Base-by-base conservation (phyloP, 2,329 filamentous ascomycete species). In the Pestalotiopsis sp. region DNA sequence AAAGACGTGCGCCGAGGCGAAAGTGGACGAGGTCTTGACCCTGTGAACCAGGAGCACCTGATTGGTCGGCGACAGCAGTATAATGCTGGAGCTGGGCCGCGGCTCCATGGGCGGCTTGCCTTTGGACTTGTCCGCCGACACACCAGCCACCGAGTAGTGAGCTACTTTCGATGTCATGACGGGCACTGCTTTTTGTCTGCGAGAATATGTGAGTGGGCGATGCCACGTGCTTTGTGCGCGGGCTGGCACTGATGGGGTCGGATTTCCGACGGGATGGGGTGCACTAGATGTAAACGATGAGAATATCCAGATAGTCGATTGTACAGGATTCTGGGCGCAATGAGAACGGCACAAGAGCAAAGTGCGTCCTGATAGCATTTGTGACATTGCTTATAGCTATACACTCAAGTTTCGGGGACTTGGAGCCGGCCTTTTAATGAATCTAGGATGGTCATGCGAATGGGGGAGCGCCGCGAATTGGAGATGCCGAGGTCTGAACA, bases 1-100 rank as follows among this genome's bases (percentile, higher is more conserved):
- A 74, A 99, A 99, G 70, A 99, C 96, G 77, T 98, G 94, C 0
- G 95, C 96, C 0, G 94, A 95, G 4, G 95, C 89, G 76, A 98
- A 98, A 2, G 94, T 92, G 1, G 89, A 90, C 0, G 94, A 96
- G 1, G 92, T 94, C 72, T 91, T 87, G 2, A 97, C 94, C 71
- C 96, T 91, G 79, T 94, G 94, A 9, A 98, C 89, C 20, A 98
- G 89, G 0, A 99, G 87, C 61, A 98, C 89, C 78, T 97, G 90
- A 79, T 98, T 98, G 65, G 87, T 85, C 0, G 94, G 92, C 0
- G 96, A 98, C 62, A 99, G 84, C 14, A 98, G 86, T 41, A 98
- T 84, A 61, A 98, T 90, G 73, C 94, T 97, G 69, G 77, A 70
- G 71, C 77, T 78, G 74, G 72, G 81, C 77, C 68, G 81, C 76